These are phyloP conservation scores for Ophiostoma perfectum DNA, from an alignment of 2,329 filamentous ascomycete species.

Conservation along the genomic window DNA sequence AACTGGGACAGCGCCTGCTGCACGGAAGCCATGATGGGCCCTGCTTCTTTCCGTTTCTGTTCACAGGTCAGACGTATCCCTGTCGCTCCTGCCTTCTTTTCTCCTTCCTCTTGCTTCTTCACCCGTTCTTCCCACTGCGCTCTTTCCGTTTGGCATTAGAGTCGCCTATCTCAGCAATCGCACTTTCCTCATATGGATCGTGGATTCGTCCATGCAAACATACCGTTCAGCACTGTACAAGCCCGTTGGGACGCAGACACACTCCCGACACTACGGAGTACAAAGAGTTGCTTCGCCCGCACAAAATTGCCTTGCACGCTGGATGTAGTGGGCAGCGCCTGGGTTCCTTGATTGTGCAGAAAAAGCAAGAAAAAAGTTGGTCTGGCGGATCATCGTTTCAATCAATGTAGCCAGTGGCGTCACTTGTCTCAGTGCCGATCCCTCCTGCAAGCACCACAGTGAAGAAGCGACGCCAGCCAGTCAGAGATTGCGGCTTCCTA, in stretches of 20 bases:
- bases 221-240: too few relatives aligned
- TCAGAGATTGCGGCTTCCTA: too few relatives aligned
- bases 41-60: neutral
- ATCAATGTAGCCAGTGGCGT: neutral
- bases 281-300: neutral
- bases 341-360: conserved; percentile 4
- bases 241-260: too few relatives aligned
- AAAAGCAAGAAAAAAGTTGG: conserved; percentile 12
- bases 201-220: too few relatives aligned
- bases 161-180: too few relatives aligned
- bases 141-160: too few relatives aligned
- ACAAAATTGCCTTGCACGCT: neutral
- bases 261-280: neutral
- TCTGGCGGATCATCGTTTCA: conserved; percentile 9
- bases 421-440: conserved; percentile 8
- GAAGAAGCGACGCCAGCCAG: too few relatives aligned
- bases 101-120: neutral
- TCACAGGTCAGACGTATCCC: neutral
- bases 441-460: neutral
- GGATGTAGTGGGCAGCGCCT: neutral
- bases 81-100: conserved; percentile 4
- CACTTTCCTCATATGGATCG: too few relatives aligned
- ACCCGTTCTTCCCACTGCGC: too few relatives aligned
- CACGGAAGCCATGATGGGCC: conserved; percentile 1
- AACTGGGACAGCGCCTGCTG: neutral